Base-by-base conservation (phyloP, 2,329 filamentous ascomycete genomes). In the Basipetospora sp. region DNA sequence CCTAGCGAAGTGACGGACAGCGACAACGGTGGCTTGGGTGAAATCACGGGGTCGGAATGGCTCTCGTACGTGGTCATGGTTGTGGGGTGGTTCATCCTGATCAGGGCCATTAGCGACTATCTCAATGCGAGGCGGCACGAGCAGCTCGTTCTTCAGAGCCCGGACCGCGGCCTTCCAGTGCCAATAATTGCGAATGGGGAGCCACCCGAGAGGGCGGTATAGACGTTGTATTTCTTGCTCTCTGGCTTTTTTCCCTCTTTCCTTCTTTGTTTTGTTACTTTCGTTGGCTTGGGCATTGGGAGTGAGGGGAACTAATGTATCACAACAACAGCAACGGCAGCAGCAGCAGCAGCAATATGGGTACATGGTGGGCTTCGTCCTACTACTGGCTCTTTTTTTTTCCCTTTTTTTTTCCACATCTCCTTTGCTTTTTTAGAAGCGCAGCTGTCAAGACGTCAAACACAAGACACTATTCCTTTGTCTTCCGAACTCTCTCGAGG, bases 21-120 rank as follows among this genome's bases (percentile, higher is more conserved):
- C 43, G 48, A 55, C 10, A 50, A 55, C 2, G 64, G 65, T 29
- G 59, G 62, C 10, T 52, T 67, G 8, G 58, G 63, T 5, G 70
- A 74, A 26, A 73, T 94, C 30, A 73, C 69, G 5, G 79, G 78
- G 36, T 79, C 71, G 45, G 87, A 96, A 53, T 94, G 84, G 84
- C 65, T 94, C 44, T 83, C 86, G 9, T 98, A 96, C 50, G 66
- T 82, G 13, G 60, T 98, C 34, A 98, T 98, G 90, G 83, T 98
- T 52, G 80, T 93, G 2, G 90, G 90, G 4, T 98, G 90, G 90
- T 96, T 96, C 53, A 86, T 98, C 44, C 65, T 98, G 44, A 96
- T 98, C 53, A 75, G 87, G 57, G 79, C 86, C n/a, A 76, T 94
- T 14, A 86, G 80, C 49, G 87, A 96, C 54, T 98, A 90, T 54